Evolutionary conservation across 169 alveolate genomes (phyloP), one percentile per base, ranked within the genome.

Genomic region (Plasmodium relictum): DNA sequence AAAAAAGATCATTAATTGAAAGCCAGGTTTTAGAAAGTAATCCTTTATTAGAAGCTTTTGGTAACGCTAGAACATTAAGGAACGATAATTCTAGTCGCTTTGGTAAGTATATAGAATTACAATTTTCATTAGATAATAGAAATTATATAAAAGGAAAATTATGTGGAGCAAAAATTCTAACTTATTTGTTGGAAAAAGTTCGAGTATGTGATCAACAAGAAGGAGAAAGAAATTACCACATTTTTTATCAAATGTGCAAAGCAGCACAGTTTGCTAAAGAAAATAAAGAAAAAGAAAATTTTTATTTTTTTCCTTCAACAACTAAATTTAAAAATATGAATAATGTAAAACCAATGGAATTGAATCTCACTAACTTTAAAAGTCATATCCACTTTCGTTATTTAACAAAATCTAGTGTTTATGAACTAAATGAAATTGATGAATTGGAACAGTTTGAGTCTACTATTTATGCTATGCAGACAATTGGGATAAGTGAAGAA

Each of bases 41-140:
- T 93, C 99, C 99, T 2, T 91, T 99, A 24, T 95, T 98, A 83
- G 99, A 99, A 93, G 99, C 99, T 6, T 98, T 99, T 94, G 99
- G 99, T 2, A 99, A 99, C 94, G 99, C 99, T 0, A 96, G 96
- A 88, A 98, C 99, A 2, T 87, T 97, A 37, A 95, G 99, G 73
- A 98, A 98, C 92, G 97, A 97, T 88, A 98, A 98, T 91, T 96
- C 99, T 78, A 88, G 95, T 37, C 96, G 99, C 31, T 99, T 98
- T 93, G 99, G 99, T 6, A 99, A 99, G 93, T 99, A 97, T 94
- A 98, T 98, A n/a, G 98, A 98, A 90, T 97, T 98, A 61, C 98
- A 97, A 92, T 96, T 98, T 89, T 89, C 54, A 24, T 5, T 59
- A 50, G 86, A 54, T 24, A 22, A 56, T 4, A 63, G 12, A 9